These are phyloP conservation scores for Candida alai DNA, from an alignment of 805 yeast genomes.

Conservation along the genomic window DNA sequence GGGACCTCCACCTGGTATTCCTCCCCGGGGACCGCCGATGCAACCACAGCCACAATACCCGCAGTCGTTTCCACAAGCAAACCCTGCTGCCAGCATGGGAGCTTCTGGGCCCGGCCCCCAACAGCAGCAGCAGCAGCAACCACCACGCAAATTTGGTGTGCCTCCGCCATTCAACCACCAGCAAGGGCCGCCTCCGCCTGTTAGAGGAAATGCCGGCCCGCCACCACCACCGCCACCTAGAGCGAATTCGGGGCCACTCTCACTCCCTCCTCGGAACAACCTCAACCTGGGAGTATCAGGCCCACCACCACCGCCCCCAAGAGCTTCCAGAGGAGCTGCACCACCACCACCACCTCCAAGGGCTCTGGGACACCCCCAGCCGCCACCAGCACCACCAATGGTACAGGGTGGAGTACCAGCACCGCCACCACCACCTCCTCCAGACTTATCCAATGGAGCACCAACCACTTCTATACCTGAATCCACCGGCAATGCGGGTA, in stretches of 20 bases:
- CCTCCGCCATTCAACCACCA: conserved; percentile 5
- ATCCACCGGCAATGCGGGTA: conserved; percentile 43
- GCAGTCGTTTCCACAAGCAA: background rate
- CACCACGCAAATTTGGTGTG: conserved; percentile 1
- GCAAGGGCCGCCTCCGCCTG: conserved; percentile 10
- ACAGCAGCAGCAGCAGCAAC: conserved; percentile 3
- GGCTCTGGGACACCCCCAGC: too few relatives aligned
- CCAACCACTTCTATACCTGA: conserved; percentile 13
- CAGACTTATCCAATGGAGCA: conserved; percentile 5
- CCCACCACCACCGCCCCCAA: conserved; percentile 32
- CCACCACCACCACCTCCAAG: conserved; percentile 24
- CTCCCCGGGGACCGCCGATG: conserved; percentile 3
- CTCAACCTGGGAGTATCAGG: conserved; percentile 5
- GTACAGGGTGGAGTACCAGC: conserved; percentile 34
- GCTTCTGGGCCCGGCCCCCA: conserved; percentile 4
- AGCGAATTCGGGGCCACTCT: conserved; percentile 17
- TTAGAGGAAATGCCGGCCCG: conserved; percentile 11
- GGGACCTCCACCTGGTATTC: conserved; percentile 6
- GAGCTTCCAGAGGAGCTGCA: conserved; percentile 17
- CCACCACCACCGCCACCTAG: conserved; percentile 19
- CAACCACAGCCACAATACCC: conserved; percentile 10
- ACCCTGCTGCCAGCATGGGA: background rate
- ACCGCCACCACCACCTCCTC: conserved; percentile 22
- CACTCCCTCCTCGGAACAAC: conserved; percentile 22
- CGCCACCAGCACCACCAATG: conserved; percentile 41